Conservation (phyloP, 768 basidiomycete genomes). For the Leucosporidium creatinivorum region DNA sequence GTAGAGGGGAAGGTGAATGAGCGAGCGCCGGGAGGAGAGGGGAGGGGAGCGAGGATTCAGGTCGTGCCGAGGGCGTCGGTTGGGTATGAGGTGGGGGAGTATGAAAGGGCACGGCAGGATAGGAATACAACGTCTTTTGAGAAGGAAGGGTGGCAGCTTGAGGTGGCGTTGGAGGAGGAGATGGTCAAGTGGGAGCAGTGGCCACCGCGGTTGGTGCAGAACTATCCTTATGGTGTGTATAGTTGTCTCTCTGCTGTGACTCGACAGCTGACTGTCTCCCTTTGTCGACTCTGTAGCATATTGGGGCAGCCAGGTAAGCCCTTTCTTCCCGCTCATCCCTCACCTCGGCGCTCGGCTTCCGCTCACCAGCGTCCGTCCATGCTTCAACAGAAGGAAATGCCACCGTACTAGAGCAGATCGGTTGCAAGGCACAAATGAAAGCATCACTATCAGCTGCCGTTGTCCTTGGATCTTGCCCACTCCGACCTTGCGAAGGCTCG, state of each 20-base stretch:
- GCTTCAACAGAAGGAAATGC: too few species aligned
- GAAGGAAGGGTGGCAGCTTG: neutral
- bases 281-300: neutral
- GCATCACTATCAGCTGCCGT: too few species aligned
- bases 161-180: neutral
- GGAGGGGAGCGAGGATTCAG: conserved; percentile 12
- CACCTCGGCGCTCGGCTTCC: too few species aligned
- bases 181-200: conserved; percentile 12
- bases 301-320: too few species aligned
- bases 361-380: too few species aligned
- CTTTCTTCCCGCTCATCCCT: too few species aligned
- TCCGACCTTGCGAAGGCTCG: too few species aligned
- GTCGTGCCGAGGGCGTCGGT: conserved; percentile 13
- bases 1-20: neutral
- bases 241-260: neutral
- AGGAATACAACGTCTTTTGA: conserved; percentile 15
- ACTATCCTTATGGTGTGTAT: conserved; percentile 12
- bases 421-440: too few species aligned
- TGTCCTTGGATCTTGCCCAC: too few species aligned
- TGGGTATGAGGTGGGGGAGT: conserved; percentile 9
- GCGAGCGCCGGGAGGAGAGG: neutral
- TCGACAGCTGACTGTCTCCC: neutral
- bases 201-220: conserved; percentile 11
- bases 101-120: conserved; percentile 10
- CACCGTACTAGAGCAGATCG: too few species aligned